Conservation (phyloP, 352 stramenopile species). For the Pythium aristosporum region DNA sequence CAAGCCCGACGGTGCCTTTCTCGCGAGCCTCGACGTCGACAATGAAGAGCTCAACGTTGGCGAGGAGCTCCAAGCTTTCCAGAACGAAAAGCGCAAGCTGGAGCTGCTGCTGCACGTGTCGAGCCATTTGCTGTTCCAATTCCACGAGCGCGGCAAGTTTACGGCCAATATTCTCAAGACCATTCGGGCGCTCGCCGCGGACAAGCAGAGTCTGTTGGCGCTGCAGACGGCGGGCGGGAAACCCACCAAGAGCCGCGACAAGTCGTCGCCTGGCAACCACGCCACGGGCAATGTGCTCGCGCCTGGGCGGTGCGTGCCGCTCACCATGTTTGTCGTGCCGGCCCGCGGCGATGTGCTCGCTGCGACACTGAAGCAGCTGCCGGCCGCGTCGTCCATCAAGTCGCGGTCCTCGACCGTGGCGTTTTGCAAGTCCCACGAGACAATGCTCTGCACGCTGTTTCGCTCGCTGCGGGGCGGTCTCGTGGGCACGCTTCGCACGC, state of each 20-base stretch:
- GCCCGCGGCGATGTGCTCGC: slow-evolving; percentile 46
- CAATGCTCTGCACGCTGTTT: slow-evolving; percentile 50
- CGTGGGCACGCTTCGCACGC: slow-evolving; percentile 54
- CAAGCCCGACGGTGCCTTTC: slow-evolving; percentile 39
- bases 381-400: slow-evolving; percentile 27
- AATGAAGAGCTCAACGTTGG: slow-evolving; percentile 19
- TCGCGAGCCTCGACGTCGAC: slow-evolving; percentile 11
- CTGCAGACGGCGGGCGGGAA: slow-evolving; percentile 31
- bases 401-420: slow-evolving; percentile 47
- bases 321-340: slow-evolving; percentile 66
- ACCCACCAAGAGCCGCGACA: slow-evolving; percentile 32
- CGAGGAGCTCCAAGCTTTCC: slow-evolving; percentile 27
- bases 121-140: slow-evolving; percentile 58
- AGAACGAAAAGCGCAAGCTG: slow-evolving; percentile 61
- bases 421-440: slow-evolving; percentile 60
- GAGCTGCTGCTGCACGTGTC: slow-evolving; percentile 60
- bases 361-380: slow-evolving; percentile 27
- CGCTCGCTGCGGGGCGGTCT: slow-evolving; percentile 49
- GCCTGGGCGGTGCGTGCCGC: slow-evolving; percentile 60
- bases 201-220: slow-evolving; percentile 58
- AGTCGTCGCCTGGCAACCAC: slow-evolving; percentile 23
- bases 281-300: slow-evolving; percentile 39
- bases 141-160: slow-evolving; percentile 41
- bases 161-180: slow-evolving; percentile 47
- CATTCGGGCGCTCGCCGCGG: slow-evolving; percentile 39